Evolutionary conservation across 2,329 filamentous ascomycete genomes (phyloP).

Genomic region (Venturia carpophila): DNA sequence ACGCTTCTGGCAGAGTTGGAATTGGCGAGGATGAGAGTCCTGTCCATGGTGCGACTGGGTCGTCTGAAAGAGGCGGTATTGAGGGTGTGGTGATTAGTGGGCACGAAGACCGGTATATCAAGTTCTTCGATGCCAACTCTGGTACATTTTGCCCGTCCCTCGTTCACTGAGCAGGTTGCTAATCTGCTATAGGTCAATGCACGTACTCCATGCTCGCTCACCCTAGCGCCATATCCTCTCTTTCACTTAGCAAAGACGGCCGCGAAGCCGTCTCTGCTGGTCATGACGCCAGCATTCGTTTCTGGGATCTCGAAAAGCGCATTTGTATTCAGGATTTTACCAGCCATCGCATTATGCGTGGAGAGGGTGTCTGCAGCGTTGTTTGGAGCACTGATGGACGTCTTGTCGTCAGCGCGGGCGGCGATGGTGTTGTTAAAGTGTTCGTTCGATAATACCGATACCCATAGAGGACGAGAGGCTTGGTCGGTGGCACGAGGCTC

Average conservation of each 20-base stretch:
- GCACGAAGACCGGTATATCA: conserved; percentile 90
- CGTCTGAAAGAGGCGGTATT: conserved; percentile 61
- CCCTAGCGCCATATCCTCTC: conserved; percentile 80
- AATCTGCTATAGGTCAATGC: conserved; percentile 67
- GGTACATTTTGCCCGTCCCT: conserved; percentile 54
- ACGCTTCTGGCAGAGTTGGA: background rate
- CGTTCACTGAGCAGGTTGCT: conserved; percentile 5
- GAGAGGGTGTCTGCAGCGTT: conserved; percentile 88
- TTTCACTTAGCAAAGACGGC: conserved; percentile 88
- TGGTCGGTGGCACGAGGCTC: background rate
- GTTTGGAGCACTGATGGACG: conserved; percentile 94
- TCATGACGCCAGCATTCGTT: conserved; percentile 88
- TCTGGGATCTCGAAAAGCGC: conserved; percentile 95
- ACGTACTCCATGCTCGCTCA: conserved; percentile 99
- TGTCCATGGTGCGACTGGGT: conserved; percentile 74
- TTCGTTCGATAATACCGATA: conserved; percentile 41
- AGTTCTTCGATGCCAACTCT: conserved; percentile 97
- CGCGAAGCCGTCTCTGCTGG: conserved; percentile 91
- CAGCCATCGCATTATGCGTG: conserved; percentile 85
- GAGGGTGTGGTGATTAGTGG: conserved; percentile 94
- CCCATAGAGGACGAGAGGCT: background rate
- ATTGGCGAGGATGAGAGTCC: conserved; percentile 64
- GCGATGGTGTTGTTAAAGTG: conserved; percentile 93
- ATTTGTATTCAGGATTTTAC: conserved; percentile 94
- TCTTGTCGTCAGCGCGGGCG: conserved; percentile 89